Percentiles rank a stretch among this genome's conserved stretches.
These are phyloP conservation scores for Saccharomycopsis sp. DNA, from an alignment of 805 yeast species.

Conservation along the genomic window DNA sequence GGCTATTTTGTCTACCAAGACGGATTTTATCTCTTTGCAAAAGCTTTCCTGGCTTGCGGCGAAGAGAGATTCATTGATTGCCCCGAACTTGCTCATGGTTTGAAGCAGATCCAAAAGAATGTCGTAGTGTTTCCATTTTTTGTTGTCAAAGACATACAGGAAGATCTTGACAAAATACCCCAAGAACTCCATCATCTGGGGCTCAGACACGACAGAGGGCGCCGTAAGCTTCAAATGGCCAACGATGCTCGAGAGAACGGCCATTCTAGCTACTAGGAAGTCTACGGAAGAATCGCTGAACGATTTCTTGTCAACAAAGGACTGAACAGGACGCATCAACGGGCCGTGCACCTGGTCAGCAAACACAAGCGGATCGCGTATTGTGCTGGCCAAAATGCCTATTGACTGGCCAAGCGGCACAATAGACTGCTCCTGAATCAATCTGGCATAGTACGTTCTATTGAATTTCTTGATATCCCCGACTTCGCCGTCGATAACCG, in stretches of 20 bases:
- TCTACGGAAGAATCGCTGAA: conserved; percentile 7
- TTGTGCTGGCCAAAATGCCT: conserved; percentile 23
- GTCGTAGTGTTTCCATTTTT: conserved; percentile 18
- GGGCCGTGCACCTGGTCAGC: neutral
- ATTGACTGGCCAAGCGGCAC: conserved; percentile 24
- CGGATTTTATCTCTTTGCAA: conserved; percentile 12
- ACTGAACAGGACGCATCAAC: neutral
- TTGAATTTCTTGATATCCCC: conserved; percentile 1
- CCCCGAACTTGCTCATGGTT: conserved; percentile 26
- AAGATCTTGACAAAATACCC: neutral
- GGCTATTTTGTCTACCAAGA: conserved; percentile 10
- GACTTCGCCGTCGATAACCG: conserved; percentile 3
- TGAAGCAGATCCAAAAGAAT: conserved; percentile 10
- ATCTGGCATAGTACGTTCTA: conserved; percentile 19
- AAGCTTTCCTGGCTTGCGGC: neutral
- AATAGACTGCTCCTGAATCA: conserved; percentile 25
- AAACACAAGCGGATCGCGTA: neutral
- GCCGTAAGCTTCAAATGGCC: conserved; percentile 9
- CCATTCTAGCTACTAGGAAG: conserved; percentile 9
- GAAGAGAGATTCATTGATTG: conserved; percentile 23
- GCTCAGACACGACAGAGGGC: neutral
- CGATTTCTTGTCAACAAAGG: neutral
- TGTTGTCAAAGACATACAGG: conserved; percentile 4
- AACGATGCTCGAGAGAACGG: conserved; percentile 6
- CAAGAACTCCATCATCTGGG: neutral